Base-by-base conservation (phyloP, 108 stramenopile species). In the Skeletonema potamos region DNA sequence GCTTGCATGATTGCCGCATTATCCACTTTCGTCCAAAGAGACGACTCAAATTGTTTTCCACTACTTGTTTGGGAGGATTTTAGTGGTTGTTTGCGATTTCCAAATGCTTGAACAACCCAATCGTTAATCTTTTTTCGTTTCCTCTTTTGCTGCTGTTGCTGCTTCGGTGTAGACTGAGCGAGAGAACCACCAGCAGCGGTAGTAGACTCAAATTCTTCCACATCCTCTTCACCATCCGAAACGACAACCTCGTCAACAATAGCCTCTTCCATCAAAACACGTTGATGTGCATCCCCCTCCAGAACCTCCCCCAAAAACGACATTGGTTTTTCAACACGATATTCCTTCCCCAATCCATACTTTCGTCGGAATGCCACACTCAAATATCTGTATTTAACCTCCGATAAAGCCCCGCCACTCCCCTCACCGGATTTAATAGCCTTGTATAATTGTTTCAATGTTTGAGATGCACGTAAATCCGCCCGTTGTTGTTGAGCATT, bases 311-410 rank as follows among this genome's bases (percentile, higher is more conserved):
- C 74, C 81, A 69, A 64, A 44, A 77, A 70, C 4, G 30, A 22
- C 36, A 24, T 48, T 11, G 68, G 66, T 13, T 30, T 71, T 59
- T 62, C 59, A 28, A 67, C 72, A 73, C 44, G 63, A 68, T 54
- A 77, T 32, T 77, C 68, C 56, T 46, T 62, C 58, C 91, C 88
- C 12, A 92, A 30, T 13, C 73, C 75, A 68, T 90, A 87, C 28
- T 85, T 69, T 60, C 75, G 68, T 67, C 87, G 73, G 68, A 93
- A 93, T 0, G n/a, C 73, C 26, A 66, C 39, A 60, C 83, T 86
- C 44, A 93, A 62, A 65, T 89, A 81, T 12, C 71, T 68, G 68
- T 87, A 93, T 62, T 63, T 86, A 7, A 85, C 86, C 33, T 87
- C 79, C 1, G 56, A 70, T 4, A 86, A 66, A n/a, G 39, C 39